Evolutionary conservation across 1,284 basidiomycete species (phyloP), one percentile per base, ranked within the genome.

Genomic region (Cutaneotrichosporon dermatis): DNA sequence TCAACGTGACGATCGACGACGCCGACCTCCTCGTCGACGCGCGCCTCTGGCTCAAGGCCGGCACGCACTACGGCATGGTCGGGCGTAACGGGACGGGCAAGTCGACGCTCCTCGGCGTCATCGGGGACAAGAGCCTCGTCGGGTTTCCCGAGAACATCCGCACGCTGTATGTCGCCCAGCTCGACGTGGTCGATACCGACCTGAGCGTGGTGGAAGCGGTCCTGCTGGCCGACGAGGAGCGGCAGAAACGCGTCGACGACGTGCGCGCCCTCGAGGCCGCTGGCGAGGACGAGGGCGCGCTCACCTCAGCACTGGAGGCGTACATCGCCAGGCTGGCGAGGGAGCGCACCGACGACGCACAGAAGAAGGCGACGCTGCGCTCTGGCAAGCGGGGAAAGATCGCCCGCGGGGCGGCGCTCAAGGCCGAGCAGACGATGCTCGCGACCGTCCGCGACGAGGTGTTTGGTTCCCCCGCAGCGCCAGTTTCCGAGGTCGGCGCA

Each of bases 41-140:
- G 0, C 80, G 83, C 59, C 71, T 86, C 8, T 77, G 81, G 62
- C 70, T 86, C 42, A 83, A 84, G 66, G 75, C 75, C 6, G 82
- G 83, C 10, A 75, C 81, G 6, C 79, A 80, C 45, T 85, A 85
- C 71, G 83, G 78, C 10, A 74, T 84, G 53, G 76, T 84, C 3
- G 83, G 83, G 5, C 63, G 74, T 35, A 86, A 86, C 69, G 85
- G 84, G 0, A 77, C 80, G n/a, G 85, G 84, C 25, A 86, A 86
- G 69, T 81, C 80, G n/a, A 82, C 62, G 6, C 52, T 64, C 2
- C 62, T 64, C 4, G 13, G 34, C 25, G 62, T 58, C 13, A 87
- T 90, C 67, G 98, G 97, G 80, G 88, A 95, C 69, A 86, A 86
- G 79, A 83, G 85, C 45, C 92, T 95, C 10, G 88, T 99, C 69